Evolutionary conservation across 768 basidiomycete genomes (phyloP).

Genomic region (Phylloporus scabripes): DNA sequence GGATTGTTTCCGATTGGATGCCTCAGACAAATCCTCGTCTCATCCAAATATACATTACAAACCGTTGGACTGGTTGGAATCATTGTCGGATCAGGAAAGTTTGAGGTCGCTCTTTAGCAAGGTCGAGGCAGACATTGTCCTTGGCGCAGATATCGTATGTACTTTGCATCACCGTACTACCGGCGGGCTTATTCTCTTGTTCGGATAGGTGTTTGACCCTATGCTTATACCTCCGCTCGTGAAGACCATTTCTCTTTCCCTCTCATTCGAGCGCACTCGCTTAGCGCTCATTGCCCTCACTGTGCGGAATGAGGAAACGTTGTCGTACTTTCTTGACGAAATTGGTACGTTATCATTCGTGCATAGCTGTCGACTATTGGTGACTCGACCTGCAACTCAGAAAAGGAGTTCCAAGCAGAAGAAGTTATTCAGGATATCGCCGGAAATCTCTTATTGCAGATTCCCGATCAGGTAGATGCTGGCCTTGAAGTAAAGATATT

Average conservation of each 20-base stretch:
- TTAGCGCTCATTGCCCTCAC: slow-evolving; percentile 37
- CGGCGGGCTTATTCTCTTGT: neutral
- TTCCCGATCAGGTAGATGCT: slow-evolving; percentile 29
- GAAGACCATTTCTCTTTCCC: slow-evolving; percentile 36
- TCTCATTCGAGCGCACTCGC: slow-evolving; percentile 18
- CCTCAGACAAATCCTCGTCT: slow-evolving; percentile 48
- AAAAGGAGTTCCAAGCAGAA: slow-evolving; percentile 22
- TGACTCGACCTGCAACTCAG: slow-evolving; percentile 9
- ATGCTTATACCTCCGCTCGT: slow-evolving; percentile 53
- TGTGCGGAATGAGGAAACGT: slow-evolving; percentile 52
- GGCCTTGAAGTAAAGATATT: slow-evolving; percentile 42
- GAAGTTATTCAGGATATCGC: slow-evolving; percentile 19
- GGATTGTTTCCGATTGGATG: neutral
- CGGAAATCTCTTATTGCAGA: slow-evolving; percentile 21
- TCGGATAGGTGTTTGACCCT: slow-evolving; percentile 61
- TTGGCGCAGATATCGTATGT: slow-evolving; percentile 67
- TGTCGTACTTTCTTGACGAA: slow-evolving; percentile 39
- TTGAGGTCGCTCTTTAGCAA: slow-evolving; percentile 31
- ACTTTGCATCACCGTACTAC: neutral
- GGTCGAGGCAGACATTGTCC: slow-evolving; percentile 48
- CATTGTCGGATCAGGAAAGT: slow-evolving; percentile 34
- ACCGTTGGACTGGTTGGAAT: slow-evolving; percentile 63
- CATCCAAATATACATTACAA: slow-evolving; percentile 43
- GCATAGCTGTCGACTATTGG: neutral
- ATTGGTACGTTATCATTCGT: slow-evolving; percentile 22